Evolutionary conservation across 148 eudicot species (phyloP).

Genomic region (Vaccinium myrtillus): DNA sequence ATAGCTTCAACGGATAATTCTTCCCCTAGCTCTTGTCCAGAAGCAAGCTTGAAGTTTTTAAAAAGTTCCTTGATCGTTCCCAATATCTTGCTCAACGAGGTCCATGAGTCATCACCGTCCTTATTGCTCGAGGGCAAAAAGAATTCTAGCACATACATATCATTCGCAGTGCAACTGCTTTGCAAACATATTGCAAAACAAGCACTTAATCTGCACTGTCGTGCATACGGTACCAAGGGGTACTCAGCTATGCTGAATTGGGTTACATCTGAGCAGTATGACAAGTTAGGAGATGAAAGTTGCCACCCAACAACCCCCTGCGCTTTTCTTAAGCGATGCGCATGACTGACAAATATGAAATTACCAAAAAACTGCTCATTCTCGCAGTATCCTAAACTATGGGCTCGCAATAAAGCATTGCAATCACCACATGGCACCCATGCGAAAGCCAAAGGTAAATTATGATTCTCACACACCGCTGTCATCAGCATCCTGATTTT

Average conservation of each 20-base stretch:
- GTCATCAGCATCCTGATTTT: not conserved
- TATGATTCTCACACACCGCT: not conserved
- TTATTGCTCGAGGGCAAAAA: conserved; percentile 3
- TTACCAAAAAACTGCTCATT: not conserved
- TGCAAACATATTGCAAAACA: conserved; percentile 25
- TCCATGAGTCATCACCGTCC: not conserved
- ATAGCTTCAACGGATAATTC: conserved; percentile 7
- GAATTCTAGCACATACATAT: conserved; percentile 27
- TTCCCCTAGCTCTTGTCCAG: conserved; percentile 7
- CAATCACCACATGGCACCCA: not conserved
- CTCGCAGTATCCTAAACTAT: not conserved
- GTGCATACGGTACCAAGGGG: conserved; percentile 34
- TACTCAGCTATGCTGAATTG: conserved; percentile 24
- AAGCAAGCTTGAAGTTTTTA: conserved; percentile 18
- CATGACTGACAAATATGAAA: not conserved
- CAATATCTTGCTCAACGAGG: conserved; percentile 4
- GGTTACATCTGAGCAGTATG: conserved; percentile 26
- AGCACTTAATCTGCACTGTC: conserved; percentile 9
- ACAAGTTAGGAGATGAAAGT: conserved; percentile 5
- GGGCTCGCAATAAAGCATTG: too few relatives aligned
- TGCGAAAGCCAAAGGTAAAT: not conserved
- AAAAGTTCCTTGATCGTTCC: conserved; percentile 16
- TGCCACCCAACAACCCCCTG: conserved; percentile 18
- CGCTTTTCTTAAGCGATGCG: not conserved
- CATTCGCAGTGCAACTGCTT: conserved; percentile 19